Percentiles rank a stretch among this genome's conserved stretches.
Evolutionary conservation across 2,329 filamentous ascomycete genomes (phyloP).

Genomic region (Trichoderma hamatum): DNA sequence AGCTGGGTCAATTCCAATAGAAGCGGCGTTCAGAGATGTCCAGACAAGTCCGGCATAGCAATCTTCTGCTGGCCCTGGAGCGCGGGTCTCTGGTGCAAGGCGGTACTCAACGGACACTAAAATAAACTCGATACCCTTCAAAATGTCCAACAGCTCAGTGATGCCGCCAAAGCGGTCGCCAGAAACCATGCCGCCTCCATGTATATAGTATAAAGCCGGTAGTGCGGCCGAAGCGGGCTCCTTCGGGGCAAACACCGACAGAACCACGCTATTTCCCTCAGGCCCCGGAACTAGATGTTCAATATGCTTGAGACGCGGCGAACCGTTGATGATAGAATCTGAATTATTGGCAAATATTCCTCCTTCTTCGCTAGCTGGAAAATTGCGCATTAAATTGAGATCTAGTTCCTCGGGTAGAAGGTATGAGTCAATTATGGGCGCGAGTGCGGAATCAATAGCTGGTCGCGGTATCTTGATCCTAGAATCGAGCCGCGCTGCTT

Average conservation of each 20-base stretch:
- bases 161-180: constrained; percentile 30
- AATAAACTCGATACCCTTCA: constrained; percentile 29
- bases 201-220: constrained; percentile 31
- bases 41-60: constrained; percentile 32
- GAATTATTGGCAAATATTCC: not conserved
- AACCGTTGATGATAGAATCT: not conserved
- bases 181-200: constrained; percentile 31
- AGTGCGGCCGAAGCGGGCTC: constrained; percentile 11
- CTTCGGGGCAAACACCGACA: constrained; percentile 27
- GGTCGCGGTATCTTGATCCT: constrained; percentile 32
- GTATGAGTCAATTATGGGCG: constrained; percentile 29
- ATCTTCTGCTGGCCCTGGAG: constrained; percentile 30
- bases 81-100: constrained; percentile 33
- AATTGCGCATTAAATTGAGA: constrained; percentile 13
- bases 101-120: constrained; percentile 34
- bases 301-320: not conserved
- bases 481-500: constrained; percentile 30
- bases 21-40: constrained; percentile 27
- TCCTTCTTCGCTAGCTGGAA: not conserved
- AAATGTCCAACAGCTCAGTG: constrained; percentile 25
- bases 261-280: not conserved
- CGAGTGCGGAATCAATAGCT: constrained; percentile 28
- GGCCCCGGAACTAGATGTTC: not conserved
- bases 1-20: constrained; percentile 29
- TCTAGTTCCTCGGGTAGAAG: constrained; percentile 31